Percentiles rank a stretch among this genome's conserved stretches.
Evolutionary conservation across 2,329 filamentous ascomycete genomes (phyloP).

Genomic region (Pyrenophora seminiperda): DNA sequence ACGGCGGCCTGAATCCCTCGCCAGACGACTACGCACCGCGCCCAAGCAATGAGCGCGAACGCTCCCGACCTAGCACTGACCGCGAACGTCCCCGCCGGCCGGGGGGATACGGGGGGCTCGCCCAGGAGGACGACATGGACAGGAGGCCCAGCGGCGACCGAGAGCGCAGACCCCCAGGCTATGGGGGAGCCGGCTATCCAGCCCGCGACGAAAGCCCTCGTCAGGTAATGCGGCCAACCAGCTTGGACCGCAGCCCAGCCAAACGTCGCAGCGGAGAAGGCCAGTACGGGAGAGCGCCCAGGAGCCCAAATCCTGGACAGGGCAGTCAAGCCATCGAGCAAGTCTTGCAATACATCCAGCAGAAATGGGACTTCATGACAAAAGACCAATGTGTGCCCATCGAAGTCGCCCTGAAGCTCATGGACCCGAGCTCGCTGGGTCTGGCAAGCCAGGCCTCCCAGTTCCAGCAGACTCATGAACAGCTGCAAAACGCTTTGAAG

Average conservation of each 20-base stretch:
- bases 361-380: slow-evolving; percentile 92
- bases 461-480: slow-evolving; percentile 81
- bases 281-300: slow-evolving; percentile 31
- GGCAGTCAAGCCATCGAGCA: slow-evolving; percentile 55
- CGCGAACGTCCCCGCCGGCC: slow-evolving; percentile 27
- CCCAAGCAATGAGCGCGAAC: slow-evolving; percentile 25
- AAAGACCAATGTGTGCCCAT: slow-evolving; percentile 88
- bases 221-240: slow-evolving; percentile 43
- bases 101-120: slow-evolving; percentile 36
- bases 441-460: slow-evolving; percentile 85
- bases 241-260: slow-evolving; percentile 51
- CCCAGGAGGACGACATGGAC: slow-evolving; percentile 32
- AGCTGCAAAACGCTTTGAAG: slow-evolving; percentile 91
- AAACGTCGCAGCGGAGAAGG: slow-evolving; percentile 50
- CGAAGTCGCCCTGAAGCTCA: slow-evolving; percentile 90
- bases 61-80: slow-evolving; percentile 30
- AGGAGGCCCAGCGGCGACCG: slow-evolving; percentile 32
- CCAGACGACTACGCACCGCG: slow-evolving; percentile 24
- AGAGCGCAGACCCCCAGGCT: slow-evolving; percentile 42
- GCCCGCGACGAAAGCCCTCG: slow-evolving; percentile 33
- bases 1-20: slow-evolving; percentile 33
- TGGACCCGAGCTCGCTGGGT: slow-evolving; percentile 92
- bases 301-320: slow-evolving; percentile 43
- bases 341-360: slow-evolving; percentile 80
- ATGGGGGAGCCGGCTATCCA: slow-evolving; percentile 38